phyloP scores from a whole-genome alignment of 2,329 filamentous ascomycete genomes.

The Verticillium nonalfalfae region DNA sequence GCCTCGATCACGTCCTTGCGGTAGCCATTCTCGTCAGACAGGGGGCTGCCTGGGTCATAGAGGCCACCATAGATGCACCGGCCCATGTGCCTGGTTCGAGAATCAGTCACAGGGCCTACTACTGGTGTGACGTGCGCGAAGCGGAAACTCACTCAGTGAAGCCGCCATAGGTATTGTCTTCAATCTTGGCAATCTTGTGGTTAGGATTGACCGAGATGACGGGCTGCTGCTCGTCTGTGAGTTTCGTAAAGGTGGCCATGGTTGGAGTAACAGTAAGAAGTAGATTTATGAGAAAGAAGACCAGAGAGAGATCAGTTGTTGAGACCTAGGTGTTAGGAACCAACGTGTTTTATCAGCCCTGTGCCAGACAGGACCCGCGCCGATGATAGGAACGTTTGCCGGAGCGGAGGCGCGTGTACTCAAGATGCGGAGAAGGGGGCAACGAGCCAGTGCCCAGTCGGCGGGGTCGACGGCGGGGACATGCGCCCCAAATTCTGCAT shows the following conservation, averaged over 20 bases:
- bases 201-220: constrained; percentile 59
- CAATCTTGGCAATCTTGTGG: constrained; percentile 65
- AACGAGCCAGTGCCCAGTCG: background rate
- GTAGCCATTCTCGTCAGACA: constrained; percentile 71
- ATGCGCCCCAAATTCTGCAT: background rate
- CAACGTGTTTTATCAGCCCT: background rate
- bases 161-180: constrained; percentile 76
- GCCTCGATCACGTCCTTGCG: constrained; percentile 72
- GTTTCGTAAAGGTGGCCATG: constrained; percentile 71
- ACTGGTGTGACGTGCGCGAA: no score
- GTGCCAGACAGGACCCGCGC: background rate
- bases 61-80: constrained; percentile 84
- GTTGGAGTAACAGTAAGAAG: constrained; percentile 6
- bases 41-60: constrained; percentile 67
- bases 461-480: background rate
- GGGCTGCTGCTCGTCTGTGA: constrained; percentile 52
- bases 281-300: background rate
- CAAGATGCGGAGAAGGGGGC: background rate
- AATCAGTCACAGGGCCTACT: background rate
- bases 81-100: constrained; percentile 67
- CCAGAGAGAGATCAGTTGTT: background rate
- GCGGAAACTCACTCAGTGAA: constrained; percentile 66
- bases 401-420: background rate
- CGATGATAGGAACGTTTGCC: background rate
- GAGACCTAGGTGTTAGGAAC: background rate